phyloP scores from a whole-genome alignment of 495 filamentous ascomycete genomes.

The Penicillium malachiteum region DNA sequence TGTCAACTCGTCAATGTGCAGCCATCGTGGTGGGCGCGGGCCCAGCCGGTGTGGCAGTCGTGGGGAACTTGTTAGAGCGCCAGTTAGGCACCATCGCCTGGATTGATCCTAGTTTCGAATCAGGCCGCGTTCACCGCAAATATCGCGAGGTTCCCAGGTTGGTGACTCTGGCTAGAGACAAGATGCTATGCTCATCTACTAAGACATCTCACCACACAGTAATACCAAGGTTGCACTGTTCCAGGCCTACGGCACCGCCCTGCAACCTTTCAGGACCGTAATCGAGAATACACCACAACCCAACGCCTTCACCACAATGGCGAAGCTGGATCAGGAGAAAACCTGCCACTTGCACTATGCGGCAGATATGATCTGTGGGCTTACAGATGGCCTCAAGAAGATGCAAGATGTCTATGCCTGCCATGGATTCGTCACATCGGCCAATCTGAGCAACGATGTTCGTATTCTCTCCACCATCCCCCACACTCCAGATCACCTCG shows the following conservation, averaged over 20 bases:
- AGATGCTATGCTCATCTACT: not conserved
- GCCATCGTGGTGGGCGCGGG: constrained; percentile 59
- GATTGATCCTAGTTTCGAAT: constrained; percentile 54
- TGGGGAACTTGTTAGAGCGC: constrained; percentile 57
- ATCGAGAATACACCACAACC: constrained; percentile 44
- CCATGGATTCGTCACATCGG: constrained; percentile 42
- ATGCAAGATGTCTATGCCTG: constrained; percentile 43
- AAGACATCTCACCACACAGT: constrained; percentile 19
- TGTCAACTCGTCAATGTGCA: constrained; percentile 41
- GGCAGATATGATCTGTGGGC: constrained; percentile 50
- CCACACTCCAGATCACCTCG: no score
- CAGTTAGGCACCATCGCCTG: constrained; percentile 49
- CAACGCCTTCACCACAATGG: constrained; percentile 52
- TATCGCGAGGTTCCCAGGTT: constrained; percentile 59
- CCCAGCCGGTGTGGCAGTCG: constrained; percentile 54
- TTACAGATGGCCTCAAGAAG: constrained; percentile 50
- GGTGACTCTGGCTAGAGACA: constrained; percentile 9
- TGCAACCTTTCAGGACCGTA: constrained; percentile 49
- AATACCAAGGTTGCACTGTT: constrained; percentile 55
- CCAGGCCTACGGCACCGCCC: constrained; percentile 48
- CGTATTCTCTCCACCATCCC: not conserved
- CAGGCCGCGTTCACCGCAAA: constrained; percentile 50
- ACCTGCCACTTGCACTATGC: constrained; percentile 54
- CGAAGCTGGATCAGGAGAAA: constrained; percentile 52
- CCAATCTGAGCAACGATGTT: constrained; percentile 34